Percentiles rank a stretch among this genome's conserved stretches.
Evolutionary conservation across 257 asterid genomes (phyloP).

Genomic region (Jasminum sambac): DNA sequence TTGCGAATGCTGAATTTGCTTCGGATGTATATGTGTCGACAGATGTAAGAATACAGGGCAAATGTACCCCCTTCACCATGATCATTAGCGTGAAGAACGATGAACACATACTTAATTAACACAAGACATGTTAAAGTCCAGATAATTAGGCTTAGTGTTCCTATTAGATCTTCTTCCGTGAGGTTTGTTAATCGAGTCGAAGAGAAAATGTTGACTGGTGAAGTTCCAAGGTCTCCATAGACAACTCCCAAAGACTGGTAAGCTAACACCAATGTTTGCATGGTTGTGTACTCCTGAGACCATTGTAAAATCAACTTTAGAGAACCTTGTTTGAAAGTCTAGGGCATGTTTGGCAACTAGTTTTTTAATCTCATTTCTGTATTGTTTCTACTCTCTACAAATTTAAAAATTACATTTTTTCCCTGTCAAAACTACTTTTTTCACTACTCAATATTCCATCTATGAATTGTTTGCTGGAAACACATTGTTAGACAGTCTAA

Average conservation of each 20-base stretch:
- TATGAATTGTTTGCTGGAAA: too few species aligned
- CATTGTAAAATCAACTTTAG: neutral
- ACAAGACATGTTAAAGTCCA: conserved; percentile 64
- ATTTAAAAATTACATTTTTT: too few species aligned
- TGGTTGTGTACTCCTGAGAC: conserved; percentile 42
- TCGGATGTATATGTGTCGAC: conserved; percentile 47
- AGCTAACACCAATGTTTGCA: conserved; percentile 52
- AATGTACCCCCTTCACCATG: conserved; percentile 89
- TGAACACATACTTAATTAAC: conserved; percentile 63
- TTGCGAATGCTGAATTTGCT: conserved; percentile 45
- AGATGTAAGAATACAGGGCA: conserved; percentile 60
- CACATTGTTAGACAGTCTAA: too few species aligned
- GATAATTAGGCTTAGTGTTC: conserved; percentile 68
- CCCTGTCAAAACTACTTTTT: too few species aligned
- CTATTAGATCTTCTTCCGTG: conserved; percentile 58
- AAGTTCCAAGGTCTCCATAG: conserved; percentile 75
- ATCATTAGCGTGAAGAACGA: conserved; percentile 66
- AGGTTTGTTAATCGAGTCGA: conserved; percentile 48
- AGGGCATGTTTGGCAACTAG: too few species aligned
- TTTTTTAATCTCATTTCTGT: too few species aligned
- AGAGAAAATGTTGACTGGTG: conserved; percentile 72
- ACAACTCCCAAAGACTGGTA: conserved; percentile 76
- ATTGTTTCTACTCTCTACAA: too few species aligned
- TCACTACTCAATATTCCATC: too few species aligned
- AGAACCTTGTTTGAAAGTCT: neutral